These are phyloP conservation scores for Moelleriella libera DNA, from an alignment of 2,329 filamentous ascomycete species.

Conservation along the genomic window DNA sequence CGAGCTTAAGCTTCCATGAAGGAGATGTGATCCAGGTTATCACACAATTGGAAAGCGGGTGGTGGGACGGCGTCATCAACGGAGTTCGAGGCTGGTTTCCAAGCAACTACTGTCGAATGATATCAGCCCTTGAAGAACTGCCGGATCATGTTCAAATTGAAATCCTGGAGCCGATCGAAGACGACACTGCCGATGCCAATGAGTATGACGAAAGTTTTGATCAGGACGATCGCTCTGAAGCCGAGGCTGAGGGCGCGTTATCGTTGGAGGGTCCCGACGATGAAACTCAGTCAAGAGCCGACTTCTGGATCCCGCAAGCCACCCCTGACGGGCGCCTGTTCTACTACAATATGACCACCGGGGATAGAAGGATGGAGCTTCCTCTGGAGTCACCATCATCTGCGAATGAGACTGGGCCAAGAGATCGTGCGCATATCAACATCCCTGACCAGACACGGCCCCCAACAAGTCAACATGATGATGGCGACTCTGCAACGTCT, in stretches of 20 bases:
- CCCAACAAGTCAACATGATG: constrained; percentile 72
- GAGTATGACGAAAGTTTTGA: constrained; percentile 56
- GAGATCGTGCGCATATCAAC: constrained; percentile 75
- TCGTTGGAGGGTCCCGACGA: constrained; percentile 54
- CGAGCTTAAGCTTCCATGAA: constrained; percentile 90
- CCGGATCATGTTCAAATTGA: constrained; percentile 44
- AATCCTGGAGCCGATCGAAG: constrained; percentile 38
- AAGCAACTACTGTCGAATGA: constrained; percentile 92
- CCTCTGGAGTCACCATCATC: constrained; percentile 82
- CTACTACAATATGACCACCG: constrained; percentile 97
- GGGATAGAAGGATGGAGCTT: constrained; percentile 86
- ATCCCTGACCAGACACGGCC: constrained; percentile 83
- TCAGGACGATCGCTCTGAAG: constrained; percentile 50
- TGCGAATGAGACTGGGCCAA: constrained; percentile 67
- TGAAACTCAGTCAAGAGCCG: constrained; percentile 65
- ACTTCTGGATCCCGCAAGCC: constrained; percentile 97
- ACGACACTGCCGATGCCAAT: constrained; percentile 50
- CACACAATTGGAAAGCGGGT: constrained; percentile 92
- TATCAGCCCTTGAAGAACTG: constrained; percentile 62
- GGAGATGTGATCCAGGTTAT: constrained; percentile 98
- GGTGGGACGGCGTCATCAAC: constrained; percentile 99
- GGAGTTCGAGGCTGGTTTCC: constrained; percentile 97
- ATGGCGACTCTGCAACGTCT: constrained; percentile 76
- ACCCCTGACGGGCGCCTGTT: constrained; percentile 86
- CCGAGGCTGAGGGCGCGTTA: constrained; percentile 43